Evolutionary conservation across 2,329 filamentous ascomycete species (phyloP).

Genomic region (Graphilbum fragrans): DNA sequence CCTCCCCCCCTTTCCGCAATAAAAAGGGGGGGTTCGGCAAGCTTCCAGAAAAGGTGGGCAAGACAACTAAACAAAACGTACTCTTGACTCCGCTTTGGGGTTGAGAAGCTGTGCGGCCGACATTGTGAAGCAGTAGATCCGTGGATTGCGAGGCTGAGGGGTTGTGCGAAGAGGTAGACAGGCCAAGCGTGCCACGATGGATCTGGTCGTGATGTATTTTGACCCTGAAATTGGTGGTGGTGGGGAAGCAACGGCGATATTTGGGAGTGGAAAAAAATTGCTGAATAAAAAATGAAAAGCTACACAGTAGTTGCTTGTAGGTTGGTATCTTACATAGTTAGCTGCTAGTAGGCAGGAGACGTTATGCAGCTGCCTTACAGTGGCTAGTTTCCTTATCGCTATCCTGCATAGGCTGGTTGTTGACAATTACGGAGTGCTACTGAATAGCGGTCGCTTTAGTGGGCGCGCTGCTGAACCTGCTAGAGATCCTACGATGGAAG

Average conservation of each 20-base stretch:
- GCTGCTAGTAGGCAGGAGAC: too few relatives aligned
- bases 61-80: conserved; percentile 30
- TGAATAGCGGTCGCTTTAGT: too few relatives aligned
- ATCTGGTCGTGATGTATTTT: neutral
- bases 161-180: neutral
- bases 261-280: neutral
- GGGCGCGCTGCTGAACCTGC: too few relatives aligned
- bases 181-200: neutral
- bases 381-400: too few relatives aligned
- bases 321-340: too few relatives aligned
- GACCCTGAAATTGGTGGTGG: neutral
- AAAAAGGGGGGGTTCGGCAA: neutral
- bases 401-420: too few relatives aligned
- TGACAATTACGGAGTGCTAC: too few relatives aligned
- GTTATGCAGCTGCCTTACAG: too few relatives aligned
- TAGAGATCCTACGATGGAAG: too few relatives aligned
- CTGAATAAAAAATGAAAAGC: neutral
- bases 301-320: too few relatives aligned
- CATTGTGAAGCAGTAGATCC: conserved; percentile 40
- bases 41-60: neutral
- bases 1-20: conserved; percentile 17
- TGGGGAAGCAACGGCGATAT: neutral
- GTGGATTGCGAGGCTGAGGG: neutral
- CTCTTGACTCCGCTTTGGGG: conserved; percentile 95
- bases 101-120: conserved; percentile 97